These are phyloP conservation scores for Syzygium oleosum DNA, from an alignment of 345 rosid species.

Conservation along the genomic window DNA sequence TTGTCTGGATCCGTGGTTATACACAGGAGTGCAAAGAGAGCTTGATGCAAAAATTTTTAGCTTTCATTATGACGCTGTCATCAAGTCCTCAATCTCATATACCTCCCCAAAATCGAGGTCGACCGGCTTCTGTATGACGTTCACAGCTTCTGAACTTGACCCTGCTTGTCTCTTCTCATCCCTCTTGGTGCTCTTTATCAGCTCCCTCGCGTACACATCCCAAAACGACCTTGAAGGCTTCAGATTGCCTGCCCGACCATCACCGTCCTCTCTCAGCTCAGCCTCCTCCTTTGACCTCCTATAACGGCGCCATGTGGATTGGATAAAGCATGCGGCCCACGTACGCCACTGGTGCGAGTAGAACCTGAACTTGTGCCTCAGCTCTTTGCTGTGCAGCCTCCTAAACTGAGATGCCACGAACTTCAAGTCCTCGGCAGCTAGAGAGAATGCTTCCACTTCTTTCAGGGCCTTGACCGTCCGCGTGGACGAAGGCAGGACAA, in stretches of 20 bases:
- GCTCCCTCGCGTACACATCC: background rate
- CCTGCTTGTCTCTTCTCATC: conserved; percentile 10
- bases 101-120: conserved; percentile 17
- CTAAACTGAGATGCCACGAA: conserved; percentile 20
- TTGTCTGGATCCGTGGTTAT: background rate
- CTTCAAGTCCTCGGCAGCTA: conserved; percentile 11
- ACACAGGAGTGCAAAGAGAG: background rate
- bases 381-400: conserved; percentile 12
- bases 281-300: conserved; percentile 1
- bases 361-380: conserved; percentile 14
- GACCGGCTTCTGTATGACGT: conserved; percentile 13
- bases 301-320: conserved; percentile 11
- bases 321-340: conserved; percentile 20
- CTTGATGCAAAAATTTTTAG: background rate
- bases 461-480: conserved; percentile 14
- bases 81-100: background rate
- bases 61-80: background rate
- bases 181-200: conserved; percentile 4
- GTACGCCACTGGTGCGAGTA: conserved; percentile 17
- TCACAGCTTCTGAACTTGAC: conserved; percentile 1
- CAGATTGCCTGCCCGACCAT: background rate
- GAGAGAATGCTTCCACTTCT: conserved; percentile 20
- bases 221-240: conserved; percentile 1
- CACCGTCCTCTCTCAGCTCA: background rate
- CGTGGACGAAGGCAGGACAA: conserved; percentile 13